Base-by-base conservation (phyloP, 2,329 filamentous ascomycete species). In the Fusarium sublunatum region DNA sequence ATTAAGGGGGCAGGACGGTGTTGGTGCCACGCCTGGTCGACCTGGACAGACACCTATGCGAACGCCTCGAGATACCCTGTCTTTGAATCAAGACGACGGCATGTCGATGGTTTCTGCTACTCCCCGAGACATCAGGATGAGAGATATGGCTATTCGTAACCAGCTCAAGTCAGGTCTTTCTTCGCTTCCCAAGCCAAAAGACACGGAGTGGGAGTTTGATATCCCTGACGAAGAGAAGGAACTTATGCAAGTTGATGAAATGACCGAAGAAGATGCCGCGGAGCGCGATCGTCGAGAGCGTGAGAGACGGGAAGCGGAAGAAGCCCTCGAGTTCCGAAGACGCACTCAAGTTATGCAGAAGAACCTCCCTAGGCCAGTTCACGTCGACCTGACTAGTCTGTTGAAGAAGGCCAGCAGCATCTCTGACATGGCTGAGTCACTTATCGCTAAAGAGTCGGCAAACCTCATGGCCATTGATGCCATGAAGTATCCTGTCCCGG, bases 141-240 rank as follows among this genome's bases (percentile, higher is more conserved):
- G 87, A 22, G 89, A 96, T 60, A 81, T 89, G 57, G 87, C 88
- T 6, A 76, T 88, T 65, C 88, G 88, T 39, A 84, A 86, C 58
- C 86, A 89, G 62, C 80, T 99, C 7, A 87, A 87, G 58, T 83
- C 86, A 46, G 86, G 90, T 38, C 85, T 99, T n/a, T 86, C 92
- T 5, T 88, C 91, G 22, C 82, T 99, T 13, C 95, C 95, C 1
- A 96, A 91, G 72, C 95, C 95, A 1, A 97, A 96, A 72, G 92
- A 97, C 72, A 90, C 88, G 0, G 93, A 97, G 66, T 98, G 92
- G 90, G 95, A 98, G 68, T 86, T 98, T 41, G 94, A 97, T 73
- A 79, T 96, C 31, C 94, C 94, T 0, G 92, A 96, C 36, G 93
- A 97, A 64, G 83, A 90, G 63, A 81, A 85, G 60, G 91, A 95